phyloP scores from a whole-genome alignment of 1,139 yeast genomes.

The Debaryomyces udenii region DNA sequence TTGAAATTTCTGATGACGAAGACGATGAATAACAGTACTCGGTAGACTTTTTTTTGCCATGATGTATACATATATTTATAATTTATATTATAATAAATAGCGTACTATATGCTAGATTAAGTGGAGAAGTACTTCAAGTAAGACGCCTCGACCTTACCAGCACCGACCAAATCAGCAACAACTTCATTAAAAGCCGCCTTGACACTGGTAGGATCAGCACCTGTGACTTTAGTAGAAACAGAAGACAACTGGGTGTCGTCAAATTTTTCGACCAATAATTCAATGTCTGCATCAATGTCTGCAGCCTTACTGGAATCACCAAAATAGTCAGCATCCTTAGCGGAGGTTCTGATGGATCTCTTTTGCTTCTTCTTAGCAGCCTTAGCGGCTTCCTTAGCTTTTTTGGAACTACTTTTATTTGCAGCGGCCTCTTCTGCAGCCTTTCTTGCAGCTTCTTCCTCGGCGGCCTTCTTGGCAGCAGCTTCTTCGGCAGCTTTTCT shows the following conservation, averaged over 20 bases:
- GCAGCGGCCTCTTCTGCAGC: slow-evolving; percentile 78
- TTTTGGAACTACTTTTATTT: slow-evolving; percentile 72
- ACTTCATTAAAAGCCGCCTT: slow-evolving; percentile 54
- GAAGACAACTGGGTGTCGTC: slow-evolving; percentile 75
- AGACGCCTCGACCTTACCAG: slow-evolving; percentile 36
- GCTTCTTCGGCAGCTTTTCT: slow-evolving; percentile 95
- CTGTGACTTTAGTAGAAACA: slow-evolving; percentile 65
- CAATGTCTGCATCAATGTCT: slow-evolving; percentile 78
- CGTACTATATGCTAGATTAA: slow-evolving; percentile 8
- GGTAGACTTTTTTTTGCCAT: too few species aligned
- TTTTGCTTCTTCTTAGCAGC: slow-evolving; percentile 97
- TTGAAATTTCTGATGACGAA: slow-evolving; percentile 36
- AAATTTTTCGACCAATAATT: slow-evolving; percentile 72
- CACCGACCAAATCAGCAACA: slow-evolving; percentile 44
- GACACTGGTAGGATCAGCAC: slow-evolving; percentile 52
- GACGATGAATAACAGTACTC: slow-evolving; percentile 14
- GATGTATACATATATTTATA: background rate
- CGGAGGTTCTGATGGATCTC: slow-evolving; percentile 84
- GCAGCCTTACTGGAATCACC: slow-evolving; percentile 72
- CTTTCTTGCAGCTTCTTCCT: slow-evolving; percentile 70
- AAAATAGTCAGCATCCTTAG: slow-evolving; percentile 84
- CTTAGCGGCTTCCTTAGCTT: slow-evolving; percentile 97
- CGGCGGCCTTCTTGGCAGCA: slow-evolving; percentile 79
- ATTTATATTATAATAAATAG: slow-evolving; percentile 6
- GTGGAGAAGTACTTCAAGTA: slow-evolving; percentile 39